A percentile compares a stretch with the other conserved stretches of the same genome.
Evolutionary conservation across 495 filamentous ascomycete species (phyloP).

Genomic region (Oleoguttula mirabilis): DNA sequence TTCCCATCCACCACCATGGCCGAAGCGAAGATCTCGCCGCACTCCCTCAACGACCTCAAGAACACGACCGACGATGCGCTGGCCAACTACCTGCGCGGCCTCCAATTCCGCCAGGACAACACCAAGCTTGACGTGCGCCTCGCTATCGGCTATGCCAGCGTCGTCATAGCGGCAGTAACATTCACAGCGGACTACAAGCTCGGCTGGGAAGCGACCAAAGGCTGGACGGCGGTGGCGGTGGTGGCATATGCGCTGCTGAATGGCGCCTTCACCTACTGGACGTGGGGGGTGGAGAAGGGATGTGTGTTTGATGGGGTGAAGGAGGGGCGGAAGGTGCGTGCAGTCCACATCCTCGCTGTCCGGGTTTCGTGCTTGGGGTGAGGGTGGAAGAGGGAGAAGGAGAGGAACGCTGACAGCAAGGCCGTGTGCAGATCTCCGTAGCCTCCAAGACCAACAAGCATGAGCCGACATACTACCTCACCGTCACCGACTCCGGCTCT

Average conservation of each 20-base stretch:
- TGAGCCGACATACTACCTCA: slow-evolving; percentile 63
- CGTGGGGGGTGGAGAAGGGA: slow-evolving; percentile 71
- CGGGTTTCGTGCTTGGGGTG: not conserved
- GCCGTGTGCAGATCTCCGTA: slow-evolving; percentile 46
- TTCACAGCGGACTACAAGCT: slow-evolving; percentile 87
- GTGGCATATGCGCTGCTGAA: slow-evolving; percentile 71
- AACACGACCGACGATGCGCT: slow-evolving; percentile 92
- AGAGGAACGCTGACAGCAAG: not conserved
- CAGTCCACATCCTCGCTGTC: no score
- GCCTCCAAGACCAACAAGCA: slow-evolving; percentile 57
- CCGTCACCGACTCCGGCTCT: slow-evolving; percentile 31
- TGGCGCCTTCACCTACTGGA: slow-evolving; percentile 68
- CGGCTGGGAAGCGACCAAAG: slow-evolving; percentile 74
- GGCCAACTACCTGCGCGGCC: slow-evolving; percentile 75
- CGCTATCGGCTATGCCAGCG: slow-evolving; percentile 67
- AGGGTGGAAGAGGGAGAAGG: not conserved
- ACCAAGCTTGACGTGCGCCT: slow-evolving; percentile 70
- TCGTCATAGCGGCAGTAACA: slow-evolving; percentile 62
- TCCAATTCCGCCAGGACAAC: slow-evolving; percentile 73
- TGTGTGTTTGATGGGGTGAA: slow-evolving; percentile 63
- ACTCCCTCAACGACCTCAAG: slow-evolving; percentile 78
- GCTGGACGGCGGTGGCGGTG: slow-evolving; percentile 63
- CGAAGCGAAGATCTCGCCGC: slow-evolving; percentile 46
- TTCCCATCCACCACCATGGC: no score
- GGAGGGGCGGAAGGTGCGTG: slow-evolving; percentile 40